Evolutionary conservation across 208 protist genomes (phyloP), one percentile per base, ranked within the genome.

Genomic region (Naegleria lovaniensis): DNA sequence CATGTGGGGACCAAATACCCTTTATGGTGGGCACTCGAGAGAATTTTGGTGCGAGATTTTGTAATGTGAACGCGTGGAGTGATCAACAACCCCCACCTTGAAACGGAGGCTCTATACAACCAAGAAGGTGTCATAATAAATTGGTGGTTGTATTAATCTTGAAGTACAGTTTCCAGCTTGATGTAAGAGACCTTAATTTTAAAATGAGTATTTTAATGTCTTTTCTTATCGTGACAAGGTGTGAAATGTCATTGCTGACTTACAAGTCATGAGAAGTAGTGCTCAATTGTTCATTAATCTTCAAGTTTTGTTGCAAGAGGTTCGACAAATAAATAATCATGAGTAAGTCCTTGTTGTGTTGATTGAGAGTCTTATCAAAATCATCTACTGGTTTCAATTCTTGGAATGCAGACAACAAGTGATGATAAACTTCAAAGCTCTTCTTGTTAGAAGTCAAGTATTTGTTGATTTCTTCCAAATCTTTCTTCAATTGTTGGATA

Each of bases 221-320:
- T n/a, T n/a, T n/a, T n/a, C n/a, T n/a, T n/a, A 67, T 15, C 55
- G 11, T 29, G 55, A 67, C 22, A 67, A 67, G 22, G 11, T 67
- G 55, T 22, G 11, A 29, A 67, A 67, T 4, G 22, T 9, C 43
- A 48, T 67, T 67, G 1, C 55, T 67, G 11, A 15, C 22, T 67
- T 67, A 67, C 55, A 67, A 67, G 6, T 67, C 55, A 29, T 67
- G 55, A 29, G 55, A 67, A 19, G 55, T 67, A 29, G 55, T 67
- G 13, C 19, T 67, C 55, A 67, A 67, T 19, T 67, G 55, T 67
- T 67, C 55, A 29, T 67, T 67, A 67, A 67, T 67, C 55, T 67
- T 67, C 55, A 67, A 67, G 55, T 67, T 67, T 67, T 67, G 55
- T 67, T 67, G 55, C 55, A 67, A 67, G 55, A 67, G 55, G 55